A percentile compares a stretch with the other conserved stretches of the same genome.
These are phyloP conservation scores for Bryoerythrophyllum caledonicum DNA, from an alignment of 225 moss, liverwort and hornwort species.

Conservation along the genomic window DNA sequence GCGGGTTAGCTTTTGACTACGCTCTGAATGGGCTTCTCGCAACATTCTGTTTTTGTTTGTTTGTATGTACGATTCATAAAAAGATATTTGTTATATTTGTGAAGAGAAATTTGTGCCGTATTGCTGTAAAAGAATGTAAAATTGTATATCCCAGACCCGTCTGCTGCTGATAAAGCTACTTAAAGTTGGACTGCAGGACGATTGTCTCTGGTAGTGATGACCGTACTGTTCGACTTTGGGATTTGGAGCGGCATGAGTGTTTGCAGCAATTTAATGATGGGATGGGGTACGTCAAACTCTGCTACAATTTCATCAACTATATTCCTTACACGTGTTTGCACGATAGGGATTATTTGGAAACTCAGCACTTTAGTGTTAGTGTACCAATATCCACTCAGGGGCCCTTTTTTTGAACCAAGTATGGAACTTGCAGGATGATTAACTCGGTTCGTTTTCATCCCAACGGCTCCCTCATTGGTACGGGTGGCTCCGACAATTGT, in stretches of 20 bases:
- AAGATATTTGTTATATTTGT: neutral
- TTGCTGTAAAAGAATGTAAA: neutral
- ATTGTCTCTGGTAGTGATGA: constrained; percentile 94
- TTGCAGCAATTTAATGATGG: constrained; percentile 77
- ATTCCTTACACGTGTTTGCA: neutral
- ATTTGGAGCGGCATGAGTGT: constrained; percentile 81
- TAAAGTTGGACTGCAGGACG: constrained; percentile 48
- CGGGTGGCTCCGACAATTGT: constrained; percentile 72
- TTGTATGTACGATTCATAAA: neutral
- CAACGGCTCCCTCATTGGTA: constrained; percentile 71
- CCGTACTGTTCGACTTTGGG: constrained; percentile 84
- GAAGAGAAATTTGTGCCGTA: neutral
- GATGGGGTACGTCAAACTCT: constrained; percentile 57
- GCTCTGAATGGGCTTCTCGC: neutral
- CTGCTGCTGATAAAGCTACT: constrained; percentile 18
- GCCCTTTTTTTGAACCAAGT: neutral
- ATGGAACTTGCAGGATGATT: constrained; percentile 58
- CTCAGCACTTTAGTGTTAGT: neutral
- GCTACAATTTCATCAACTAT: neutral
- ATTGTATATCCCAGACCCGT: neutral
- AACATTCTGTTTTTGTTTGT: neutral
- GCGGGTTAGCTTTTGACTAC: constrained; percentile 41
- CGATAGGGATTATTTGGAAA: neutral
- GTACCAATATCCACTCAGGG: constrained; percentile 18
- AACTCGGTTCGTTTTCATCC: constrained; percentile 85